These are phyloP conservation scores for Cynanchum wilfordii DNA, from an alignment of 257 asterid genomes.

Conservation along the genomic window DNA sequence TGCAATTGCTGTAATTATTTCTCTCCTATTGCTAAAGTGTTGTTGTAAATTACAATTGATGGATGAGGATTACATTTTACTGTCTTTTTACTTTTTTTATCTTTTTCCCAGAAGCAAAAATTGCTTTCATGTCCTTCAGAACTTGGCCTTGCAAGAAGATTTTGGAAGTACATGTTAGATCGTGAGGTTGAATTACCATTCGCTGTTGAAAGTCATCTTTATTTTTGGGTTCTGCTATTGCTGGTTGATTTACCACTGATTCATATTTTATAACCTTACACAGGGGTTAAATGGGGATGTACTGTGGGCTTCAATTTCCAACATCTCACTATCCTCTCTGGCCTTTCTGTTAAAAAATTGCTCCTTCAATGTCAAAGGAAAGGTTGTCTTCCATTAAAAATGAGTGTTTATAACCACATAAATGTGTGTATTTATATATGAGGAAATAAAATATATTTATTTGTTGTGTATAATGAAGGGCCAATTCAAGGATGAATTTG, in stretches of 20 bases:
- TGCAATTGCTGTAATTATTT: neutral
- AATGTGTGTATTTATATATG: neutral
- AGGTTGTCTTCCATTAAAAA: constrained; percentile 31
- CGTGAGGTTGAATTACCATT: constrained; percentile 48
- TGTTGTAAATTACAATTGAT: neutral
- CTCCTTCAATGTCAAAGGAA: constrained; percentile 66
- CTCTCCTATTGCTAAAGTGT: neutral
- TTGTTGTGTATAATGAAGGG: constrained; percentile 44
- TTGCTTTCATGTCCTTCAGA: constrained; percentile 67
- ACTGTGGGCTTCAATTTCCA: constrained; percentile 82
- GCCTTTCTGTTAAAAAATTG: constrained; percentile 59
- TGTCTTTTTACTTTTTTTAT: constrained; percentile 13
- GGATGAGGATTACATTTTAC: neutral
- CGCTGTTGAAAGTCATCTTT: constrained; percentile 20
- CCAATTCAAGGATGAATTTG: constrained; percentile 96
- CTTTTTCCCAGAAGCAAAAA: constrained; percentile 64
- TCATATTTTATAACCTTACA: constrained; percentile 22
- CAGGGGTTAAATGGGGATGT: constrained; percentile 63
- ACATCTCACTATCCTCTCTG: constrained; percentile 42
- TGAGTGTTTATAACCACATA: neutral
- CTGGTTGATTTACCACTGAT: constrained; percentile 7
- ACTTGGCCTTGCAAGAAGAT: constrained; percentile 72
- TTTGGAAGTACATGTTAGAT: constrained; percentile 80
- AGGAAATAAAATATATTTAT: constrained; percentile 10
- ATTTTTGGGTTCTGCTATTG: constrained; percentile 15